Base-by-base conservation (phyloP, 2,329 filamentous ascomycete species). In the Scedosporium dehoogii region DNA sequence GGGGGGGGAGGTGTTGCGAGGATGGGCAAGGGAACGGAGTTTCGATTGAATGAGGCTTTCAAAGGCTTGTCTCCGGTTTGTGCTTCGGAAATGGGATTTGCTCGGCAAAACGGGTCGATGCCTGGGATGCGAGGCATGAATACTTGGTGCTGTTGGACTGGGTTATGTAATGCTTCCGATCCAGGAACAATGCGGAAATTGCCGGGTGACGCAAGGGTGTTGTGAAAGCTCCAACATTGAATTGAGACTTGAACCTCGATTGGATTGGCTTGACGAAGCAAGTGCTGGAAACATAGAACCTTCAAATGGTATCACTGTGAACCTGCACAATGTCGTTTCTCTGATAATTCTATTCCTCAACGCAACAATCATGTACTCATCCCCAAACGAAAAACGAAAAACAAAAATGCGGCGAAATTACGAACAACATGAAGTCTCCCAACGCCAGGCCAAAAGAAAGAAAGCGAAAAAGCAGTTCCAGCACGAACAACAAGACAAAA, bases 21-120 rank as follows among this genome's bases (percentile, higher is more conserved):
- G 63, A 68, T 71, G 68, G 67, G 69, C 53, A 42, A 58, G 59
- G 58, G 33, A n/a, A 29, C 27, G 42, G 62, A 46, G 42, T 61
- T 62, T 65, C 68, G 65, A 64, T 66, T 67, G 67, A 67, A 66
- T 65, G 66, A 65, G 46, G 53, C 29, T 33, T 60, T 41, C 57
- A 51, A 61, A 60, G 48, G 58, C 58, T 61, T 51, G 27, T 48
- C 41, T 42, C 59, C 25, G 59, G 46, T 61, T 61, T 55, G 46
- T 55, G 59, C 12, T 55, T 23, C 23, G 46, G 21, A 51, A 56
- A 61, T 56, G 59, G 59, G 48, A 27, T 55, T 21, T 55, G 59
- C 59, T 61, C 59, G 59, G 59, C 59, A 61, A 48, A 60, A 61
- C 38, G 51, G 51, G 59, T 53, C 14, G 59, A 18, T 61, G 59